Evolutionary conservation across 2,329 filamentous ascomycete species (phyloP).

Genomic region (Pseudogymnoascus sp.): DNA sequence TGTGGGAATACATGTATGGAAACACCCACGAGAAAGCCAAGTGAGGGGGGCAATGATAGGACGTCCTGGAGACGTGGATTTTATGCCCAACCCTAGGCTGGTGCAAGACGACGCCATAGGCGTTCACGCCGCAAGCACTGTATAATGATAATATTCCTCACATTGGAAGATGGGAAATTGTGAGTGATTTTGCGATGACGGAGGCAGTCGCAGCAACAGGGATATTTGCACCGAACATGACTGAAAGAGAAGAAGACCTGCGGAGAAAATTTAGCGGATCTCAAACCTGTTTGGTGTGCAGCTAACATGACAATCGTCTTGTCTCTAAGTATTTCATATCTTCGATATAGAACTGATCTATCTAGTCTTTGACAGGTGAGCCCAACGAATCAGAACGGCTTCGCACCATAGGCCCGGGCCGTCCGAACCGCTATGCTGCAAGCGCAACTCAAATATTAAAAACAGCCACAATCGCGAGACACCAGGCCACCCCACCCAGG

Average conservation of each 20-base stretch:
- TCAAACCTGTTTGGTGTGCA: neutral
- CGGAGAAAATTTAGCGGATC: neutral
- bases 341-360: neutral
- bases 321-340: neutral
- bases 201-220: neutral
- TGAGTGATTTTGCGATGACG: neutral
- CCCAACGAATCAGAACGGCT: neutral
- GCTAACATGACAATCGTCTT: neutral
- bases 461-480: neutral
- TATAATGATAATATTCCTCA: conserved; percentile 4
- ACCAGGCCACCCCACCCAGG: neutral
- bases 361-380: neutral
- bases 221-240: neutral
- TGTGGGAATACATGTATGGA: neutral
- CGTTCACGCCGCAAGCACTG: neutral
- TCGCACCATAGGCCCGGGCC: neutral
- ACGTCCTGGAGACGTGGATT: conserved; percentile 3
- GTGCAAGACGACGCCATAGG: neutral
- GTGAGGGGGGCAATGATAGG: neutral
- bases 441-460: neutral
- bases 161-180: neutral
- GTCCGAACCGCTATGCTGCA: neutral
- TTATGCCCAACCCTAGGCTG: neutral
- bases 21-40: neutral
- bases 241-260: neutral